Conservation (phyloP, 2,329 filamentous ascomycete species). For the Raffaelea albimanens region DNA sequence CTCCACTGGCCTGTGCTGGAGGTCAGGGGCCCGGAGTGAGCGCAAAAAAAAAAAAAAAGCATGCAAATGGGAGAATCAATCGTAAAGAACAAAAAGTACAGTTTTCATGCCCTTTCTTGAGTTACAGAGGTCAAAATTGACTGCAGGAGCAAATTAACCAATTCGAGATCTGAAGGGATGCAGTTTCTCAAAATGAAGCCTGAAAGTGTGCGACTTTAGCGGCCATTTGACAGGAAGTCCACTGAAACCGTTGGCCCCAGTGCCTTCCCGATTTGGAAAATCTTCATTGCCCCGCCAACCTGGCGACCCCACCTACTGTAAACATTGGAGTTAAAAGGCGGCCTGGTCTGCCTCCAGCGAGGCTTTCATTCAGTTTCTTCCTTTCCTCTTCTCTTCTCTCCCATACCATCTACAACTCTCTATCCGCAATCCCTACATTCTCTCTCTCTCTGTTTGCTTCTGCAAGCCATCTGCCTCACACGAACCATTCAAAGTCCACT, state of each 20-base stretch:
- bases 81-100: no score
- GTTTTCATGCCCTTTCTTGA: no score
- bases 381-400: background rate
- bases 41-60: no score
- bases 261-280: background rate
- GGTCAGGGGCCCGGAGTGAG: no score
- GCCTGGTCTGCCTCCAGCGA: conserved; percentile 2
- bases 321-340: conserved; percentile 15
- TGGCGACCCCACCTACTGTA: conserved; percentile 6
- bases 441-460: conserved; percentile 10
- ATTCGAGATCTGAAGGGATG: no score
- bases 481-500: conserved; percentile 28
- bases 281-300: conserved; percentile 10
- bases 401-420: conserved; percentile 14
- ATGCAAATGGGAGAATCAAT: no score
- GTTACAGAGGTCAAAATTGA: no score
- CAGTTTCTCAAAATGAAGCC: no score
- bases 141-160: no score
- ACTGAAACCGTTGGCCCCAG: conserved; percentile 1
- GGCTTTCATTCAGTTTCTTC: conserved; percentile 12
- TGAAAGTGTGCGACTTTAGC: background rate
- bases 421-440: conserved; percentile 7
- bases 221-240: background rate
- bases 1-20: no score
- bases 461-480: conserved; percentile 17